A percentile compares a stretch with the other conserved stretches of the same genome.
Evolutionary conservation across 805 yeast genomes (phyloP).

Genomic region (Torulaspora franciscae): DNA sequence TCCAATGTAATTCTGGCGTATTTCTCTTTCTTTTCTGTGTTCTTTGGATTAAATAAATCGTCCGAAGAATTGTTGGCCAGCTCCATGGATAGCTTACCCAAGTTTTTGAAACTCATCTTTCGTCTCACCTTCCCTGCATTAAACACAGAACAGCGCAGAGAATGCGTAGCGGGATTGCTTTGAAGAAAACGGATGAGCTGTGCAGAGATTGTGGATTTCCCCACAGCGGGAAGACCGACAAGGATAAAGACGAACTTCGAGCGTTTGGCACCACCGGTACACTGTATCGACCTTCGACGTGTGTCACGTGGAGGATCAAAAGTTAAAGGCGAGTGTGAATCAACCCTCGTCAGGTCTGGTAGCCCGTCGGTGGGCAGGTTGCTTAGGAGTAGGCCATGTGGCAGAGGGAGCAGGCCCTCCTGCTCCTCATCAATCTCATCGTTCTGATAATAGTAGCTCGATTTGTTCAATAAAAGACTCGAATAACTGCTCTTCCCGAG

Average conservation of each 20-base stretch:
- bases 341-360: slow-evolving; percentile 4
- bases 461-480: slow-evolving; percentile 16
- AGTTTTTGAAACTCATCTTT: slow-evolving; percentile 39
- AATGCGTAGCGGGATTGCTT: slow-evolving; percentile 16
- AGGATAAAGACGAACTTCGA: slow-evolving; percentile 58
- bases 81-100: slow-evolving; percentile 17
- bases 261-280: not conserved
- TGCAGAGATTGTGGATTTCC: slow-evolving; percentile 67
- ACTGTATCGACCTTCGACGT: slow-evolving; percentile 5
- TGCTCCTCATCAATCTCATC: slow-evolving; percentile 14
- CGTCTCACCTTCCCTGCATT: slow-evolving; percentile 74
- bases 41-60: slow-evolving; percentile 42
- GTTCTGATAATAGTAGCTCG: slow-evolving; percentile 15
- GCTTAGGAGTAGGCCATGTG: slow-evolving; percentile 7
- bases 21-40: slow-evolving; percentile 43
- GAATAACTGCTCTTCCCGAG: slow-evolving; percentile 21
- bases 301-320: slow-evolving; percentile 12
- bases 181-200: slow-evolving; percentile 57
- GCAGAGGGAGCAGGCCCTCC: slow-evolving; percentile 3
- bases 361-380: slow-evolving; percentile 6
- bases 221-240: slow-evolving; percentile 75
- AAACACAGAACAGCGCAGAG: slow-evolving; percentile 44
- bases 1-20: slow-evolving; percentile 51
- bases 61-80: slow-evolving; percentile 34
- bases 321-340: slow-evolving; percentile 12